Evolutionary conservation across 495 filamentous ascomycete species (phyloP).

Genomic region (Parmelia sp.): DNA sequence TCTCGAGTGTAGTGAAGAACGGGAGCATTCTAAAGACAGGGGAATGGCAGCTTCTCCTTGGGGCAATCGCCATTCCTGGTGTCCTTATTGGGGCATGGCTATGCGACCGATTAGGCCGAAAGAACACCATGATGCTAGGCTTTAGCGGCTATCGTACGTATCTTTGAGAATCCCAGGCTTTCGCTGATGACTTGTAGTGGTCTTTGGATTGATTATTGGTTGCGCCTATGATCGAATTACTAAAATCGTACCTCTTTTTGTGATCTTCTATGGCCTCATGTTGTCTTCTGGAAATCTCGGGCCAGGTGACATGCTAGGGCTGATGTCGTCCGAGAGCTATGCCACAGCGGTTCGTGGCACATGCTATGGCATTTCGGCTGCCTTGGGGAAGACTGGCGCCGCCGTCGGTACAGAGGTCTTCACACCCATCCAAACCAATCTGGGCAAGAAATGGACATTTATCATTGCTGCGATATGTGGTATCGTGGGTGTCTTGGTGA

Average conservation of each 20-base stretch:
- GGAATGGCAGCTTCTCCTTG: slow-evolving; percentile 48
- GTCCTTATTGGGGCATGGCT: slow-evolving; percentile 46
- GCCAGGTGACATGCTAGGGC: slow-evolving; percentile 46
- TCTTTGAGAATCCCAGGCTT: no score
- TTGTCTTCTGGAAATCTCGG: slow-evolving; percentile 46
- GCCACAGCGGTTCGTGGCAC: slow-evolving; percentile 47
- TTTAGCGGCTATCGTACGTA: slow-evolving; percentile 39
- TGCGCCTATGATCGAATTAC: slow-evolving; percentile 43
- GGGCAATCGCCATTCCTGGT: slow-evolving; percentile 41
- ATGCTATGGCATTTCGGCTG: slow-evolving; percentile 48
- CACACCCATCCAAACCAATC: slow-evolving; percentile 37
- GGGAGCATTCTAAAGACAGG: slow-evolving; percentile 35
- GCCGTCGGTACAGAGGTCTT: slow-evolving; percentile 50
- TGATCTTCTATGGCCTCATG: slow-evolving; percentile 51
- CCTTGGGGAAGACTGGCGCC: slow-evolving; percentile 46
- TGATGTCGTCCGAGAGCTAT: slow-evolving; percentile 46
- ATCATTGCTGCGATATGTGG: slow-evolving; percentile 49
- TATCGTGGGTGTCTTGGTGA: slow-evolving; percentile 45
- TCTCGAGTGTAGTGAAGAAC: slow-evolving; percentile 37
- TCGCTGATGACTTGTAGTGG: slow-evolving; percentile 15
- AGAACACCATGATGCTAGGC: slow-evolving; percentile 49
- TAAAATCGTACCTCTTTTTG: slow-evolving; percentile 47
- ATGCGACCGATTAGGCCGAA: slow-evolving; percentile 43
- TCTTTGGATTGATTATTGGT: slow-evolving; percentile 50
- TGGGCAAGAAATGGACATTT: slow-evolving; percentile 48